phyloP scores from a whole-genome alignment of 495 filamentous ascomycete genomes.

The Thermochaetoides thermophila region DNA sequence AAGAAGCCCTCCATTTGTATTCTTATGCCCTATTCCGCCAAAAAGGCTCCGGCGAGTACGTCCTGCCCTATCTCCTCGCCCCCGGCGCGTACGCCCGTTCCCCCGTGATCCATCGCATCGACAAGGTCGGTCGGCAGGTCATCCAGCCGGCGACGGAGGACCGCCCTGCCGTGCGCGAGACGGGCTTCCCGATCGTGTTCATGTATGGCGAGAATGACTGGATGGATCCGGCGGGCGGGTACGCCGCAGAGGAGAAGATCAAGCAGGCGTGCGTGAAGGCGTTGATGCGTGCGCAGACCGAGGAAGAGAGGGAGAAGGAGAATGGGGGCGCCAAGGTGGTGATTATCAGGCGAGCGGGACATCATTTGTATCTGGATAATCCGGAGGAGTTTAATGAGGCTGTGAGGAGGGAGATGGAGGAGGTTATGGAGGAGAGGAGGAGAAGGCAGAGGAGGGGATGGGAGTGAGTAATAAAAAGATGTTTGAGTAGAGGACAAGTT shows the following conservation, averaged over 20 bases:
- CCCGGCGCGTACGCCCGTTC: conserved; percentile 85
- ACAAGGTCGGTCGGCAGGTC: conserved; percentile 63
- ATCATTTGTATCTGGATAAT: conserved; percentile 88
- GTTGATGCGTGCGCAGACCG: conserved; percentile 34
- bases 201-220: conserved; percentile 97
- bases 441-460: neutral
- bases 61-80: conserved; percentile 78
- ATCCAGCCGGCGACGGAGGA: conserved; percentile 24
- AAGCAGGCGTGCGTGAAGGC: conserved; percentile 47
- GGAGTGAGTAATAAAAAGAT: neutral
- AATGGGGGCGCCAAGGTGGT: conserved; percentile 75
- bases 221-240: conserved; percentile 90
- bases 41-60: conserved; percentile 88
- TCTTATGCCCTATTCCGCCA: conserved; percentile 89
- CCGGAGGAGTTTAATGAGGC: conserved; percentile 77
- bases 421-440: conserved; percentile 24
- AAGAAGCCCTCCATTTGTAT: conserved; percentile 76
- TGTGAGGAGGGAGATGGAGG: conserved; percentile 64
- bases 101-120: conserved; percentile 73
- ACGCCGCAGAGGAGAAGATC: conserved; percentile 65
- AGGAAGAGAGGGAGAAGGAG: conserved; percentile 55
- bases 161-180: conserved; percentile 37
- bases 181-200: conserved; percentile 69
- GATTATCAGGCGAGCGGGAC: conserved; percentile 67
- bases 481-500: no score